phyloP scores from a whole-genome alignment of 257 asterid species.

The Cordia subcordata region DNA sequence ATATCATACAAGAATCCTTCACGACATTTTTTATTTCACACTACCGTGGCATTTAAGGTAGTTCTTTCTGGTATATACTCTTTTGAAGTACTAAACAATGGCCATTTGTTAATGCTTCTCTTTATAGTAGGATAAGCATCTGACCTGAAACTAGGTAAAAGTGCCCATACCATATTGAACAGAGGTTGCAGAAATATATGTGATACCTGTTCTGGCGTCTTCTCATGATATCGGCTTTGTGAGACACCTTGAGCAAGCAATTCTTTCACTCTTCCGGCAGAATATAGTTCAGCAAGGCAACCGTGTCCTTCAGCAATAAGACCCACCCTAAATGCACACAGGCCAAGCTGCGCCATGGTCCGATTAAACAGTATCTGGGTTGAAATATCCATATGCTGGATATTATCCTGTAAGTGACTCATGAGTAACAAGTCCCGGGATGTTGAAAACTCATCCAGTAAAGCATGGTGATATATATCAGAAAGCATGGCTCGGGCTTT shows the following conservation, averaged over 20 bases:
- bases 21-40: no score
- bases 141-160: neutral
- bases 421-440: constrained; percentile 86
- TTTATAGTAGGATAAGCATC: no score
- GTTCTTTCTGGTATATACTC: no score
- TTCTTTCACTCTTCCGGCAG: constrained; percentile 95
- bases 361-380: constrained; percentile 90
- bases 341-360: constrained; percentile 95
- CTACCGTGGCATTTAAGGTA: no score
- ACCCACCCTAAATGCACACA: constrained; percentile 83
- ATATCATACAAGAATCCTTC: no score
- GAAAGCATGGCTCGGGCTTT: constrained; percentile 99
- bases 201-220: constrained; percentile 92
- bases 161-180: neutral
- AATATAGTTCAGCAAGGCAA: constrained; percentile 84
- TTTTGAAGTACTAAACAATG: no score
- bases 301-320: constrained; percentile 71
- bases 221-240: constrained; percentile 90
- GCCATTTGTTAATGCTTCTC: no score
- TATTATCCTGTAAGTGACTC: constrained; percentile 96
- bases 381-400: constrained; percentile 94
- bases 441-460: constrained; percentile 67
- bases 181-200: neutral
- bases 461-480: constrained; percentile 91
- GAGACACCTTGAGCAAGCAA: constrained; percentile 94